A percentile compares a stretch with the other conserved stretches of the same genome.
Conservation (phyloP, 2,329 filamentous ascomycete genomes). For the Claviceps sp. region DNA sequence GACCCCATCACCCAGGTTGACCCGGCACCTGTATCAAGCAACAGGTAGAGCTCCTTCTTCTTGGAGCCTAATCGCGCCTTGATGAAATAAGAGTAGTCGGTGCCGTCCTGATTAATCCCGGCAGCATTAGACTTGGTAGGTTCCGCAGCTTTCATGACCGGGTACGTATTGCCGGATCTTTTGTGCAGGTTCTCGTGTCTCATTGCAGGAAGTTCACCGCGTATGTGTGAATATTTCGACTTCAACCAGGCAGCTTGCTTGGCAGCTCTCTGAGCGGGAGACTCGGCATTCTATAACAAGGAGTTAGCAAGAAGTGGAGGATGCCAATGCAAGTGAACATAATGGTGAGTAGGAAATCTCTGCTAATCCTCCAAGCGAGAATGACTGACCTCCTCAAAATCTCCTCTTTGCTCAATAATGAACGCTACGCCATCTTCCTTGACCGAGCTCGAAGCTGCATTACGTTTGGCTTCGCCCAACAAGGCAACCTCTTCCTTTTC, state of each 20-base stretch:
- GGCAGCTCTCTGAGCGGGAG: conserved; percentile 3
- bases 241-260: conserved; percentile 9
- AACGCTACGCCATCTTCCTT: conserved; percentile 21
- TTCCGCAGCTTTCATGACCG: conserved; percentile 30
- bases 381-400: conserved; percentile 4
- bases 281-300: neutral
- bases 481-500: conserved; percentile 14
- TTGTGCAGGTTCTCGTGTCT: conserved; percentile 8
- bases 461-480: conserved; percentile 13
- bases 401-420: conserved; percentile 25
- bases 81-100: conserved; percentile 53
- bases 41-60: conserved; percentile 42
- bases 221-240: conserved; percentile 6
- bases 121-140: conserved; percentile 34
- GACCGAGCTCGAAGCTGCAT: conserved; percentile 6
- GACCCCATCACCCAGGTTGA: conserved; percentile 77
- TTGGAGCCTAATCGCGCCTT: conserved; percentile 42
- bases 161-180: conserved; percentile 31
- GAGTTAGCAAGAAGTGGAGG: neutral
- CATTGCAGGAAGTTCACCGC: neutral
- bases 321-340: conserved; percentile 13
- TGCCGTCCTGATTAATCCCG: conserved; percentile 49
- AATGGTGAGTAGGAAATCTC: neutral
- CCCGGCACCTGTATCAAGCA: conserved; percentile 52
- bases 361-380: neutral